phyloP scores from a whole-genome alignment of 176 grass and related monocot genomes.

The Themeda triandra region DNA sequence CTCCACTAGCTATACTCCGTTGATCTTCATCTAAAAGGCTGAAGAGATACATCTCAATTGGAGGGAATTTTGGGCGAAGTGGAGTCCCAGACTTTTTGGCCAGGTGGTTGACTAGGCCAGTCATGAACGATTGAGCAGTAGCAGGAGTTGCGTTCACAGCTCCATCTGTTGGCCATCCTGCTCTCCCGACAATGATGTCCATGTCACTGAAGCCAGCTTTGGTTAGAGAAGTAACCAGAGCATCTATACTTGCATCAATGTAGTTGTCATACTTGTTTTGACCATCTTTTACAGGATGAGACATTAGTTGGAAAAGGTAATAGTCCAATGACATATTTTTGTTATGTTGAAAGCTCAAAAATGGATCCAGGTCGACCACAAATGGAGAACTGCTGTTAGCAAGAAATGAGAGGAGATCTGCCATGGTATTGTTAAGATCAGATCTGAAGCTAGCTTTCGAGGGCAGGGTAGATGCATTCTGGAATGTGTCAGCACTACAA shows the following conservation, averaged over 20 bases:
- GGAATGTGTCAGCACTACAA: conserved; percentile 67
- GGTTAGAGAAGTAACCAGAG: conserved; percentile 70
- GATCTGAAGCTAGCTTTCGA: conserved; percentile 78
- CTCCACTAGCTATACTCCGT: conserved; percentile 35
- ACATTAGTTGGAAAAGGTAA: conserved; percentile 71
- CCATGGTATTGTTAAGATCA: conserved; percentile 84
- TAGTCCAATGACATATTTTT: conserved; percentile 82
- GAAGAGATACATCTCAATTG: conserved; percentile 64
- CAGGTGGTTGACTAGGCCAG: conserved; percentile 73
- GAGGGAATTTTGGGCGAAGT: conserved; percentile 69
- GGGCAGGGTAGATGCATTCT: conserved; percentile 59
- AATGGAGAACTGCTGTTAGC: conserved; percentile 71
- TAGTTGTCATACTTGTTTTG: conserved; percentile 80
- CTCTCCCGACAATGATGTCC: conserved; percentile 67
- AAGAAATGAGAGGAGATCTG: conserved; percentile 84
- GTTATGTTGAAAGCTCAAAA: conserved; percentile 61
- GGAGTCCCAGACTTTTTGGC: conserved; percentile 77
- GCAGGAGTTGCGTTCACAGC: conserved; percentile 74
- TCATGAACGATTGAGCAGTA: conserved; percentile 69
- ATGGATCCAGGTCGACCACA: conserved; percentile 77
- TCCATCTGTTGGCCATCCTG: conserved; percentile 96
- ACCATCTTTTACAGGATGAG: conserved; percentile 60
- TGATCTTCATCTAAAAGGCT: conserved; percentile 90
- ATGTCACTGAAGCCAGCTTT: conserved; percentile 69
- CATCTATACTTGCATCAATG: conserved; percentile 82